Percentiles rank a stretch among this genome's conserved stretches.
Conservation (phyloP, 2,329 filamentous ascomycete genomes). For the Bipolaris bicolor region DNA sequence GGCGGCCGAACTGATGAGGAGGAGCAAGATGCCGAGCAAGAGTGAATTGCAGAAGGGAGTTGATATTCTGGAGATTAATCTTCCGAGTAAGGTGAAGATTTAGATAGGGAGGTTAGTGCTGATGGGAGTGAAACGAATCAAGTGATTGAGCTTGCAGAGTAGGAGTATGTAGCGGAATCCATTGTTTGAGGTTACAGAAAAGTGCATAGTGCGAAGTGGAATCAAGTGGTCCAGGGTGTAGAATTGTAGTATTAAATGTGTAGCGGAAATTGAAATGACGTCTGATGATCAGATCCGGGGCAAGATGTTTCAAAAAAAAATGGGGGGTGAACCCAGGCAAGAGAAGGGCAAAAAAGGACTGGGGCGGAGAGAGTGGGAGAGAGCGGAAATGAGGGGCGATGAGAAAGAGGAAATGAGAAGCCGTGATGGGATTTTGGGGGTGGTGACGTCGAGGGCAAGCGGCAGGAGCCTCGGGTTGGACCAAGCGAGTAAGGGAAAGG, state of each 20-base stretch:
- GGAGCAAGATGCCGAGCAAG: constrained; percentile 83
- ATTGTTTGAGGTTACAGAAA: not conserved
- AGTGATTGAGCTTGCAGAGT: not conserved
- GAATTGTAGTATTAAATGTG: no score
- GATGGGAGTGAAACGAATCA: not conserved
- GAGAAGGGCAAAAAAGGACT: not conserved
- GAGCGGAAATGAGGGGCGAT: not conserved
- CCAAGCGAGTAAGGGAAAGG: not conserved
- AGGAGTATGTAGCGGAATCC: not conserved
- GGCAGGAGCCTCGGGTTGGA: constrained; percentile 6
- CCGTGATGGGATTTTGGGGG: not conserved
- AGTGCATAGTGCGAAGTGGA: not conserved
- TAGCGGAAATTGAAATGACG: no score
- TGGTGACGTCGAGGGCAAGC: constrained; percentile 27
- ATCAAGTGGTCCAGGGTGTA: no score
- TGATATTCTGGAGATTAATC: constrained; percentile 54
- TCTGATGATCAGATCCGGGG: not conserved
- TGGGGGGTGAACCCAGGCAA: not conserved
- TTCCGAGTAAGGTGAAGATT: constrained; percentile 56
- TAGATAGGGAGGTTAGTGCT: constrained; percentile 19
- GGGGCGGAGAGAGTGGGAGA: not conserved
- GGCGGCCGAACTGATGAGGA: constrained; percentile 81
- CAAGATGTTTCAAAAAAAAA: not conserved
- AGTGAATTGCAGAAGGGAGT: constrained; percentile 70
- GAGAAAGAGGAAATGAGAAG: constrained; percentile 12